Base-by-base conservation (phyloP, 1,284 basidiomycete genomes). In the Moesziomyces parantarcticus region DNA sequence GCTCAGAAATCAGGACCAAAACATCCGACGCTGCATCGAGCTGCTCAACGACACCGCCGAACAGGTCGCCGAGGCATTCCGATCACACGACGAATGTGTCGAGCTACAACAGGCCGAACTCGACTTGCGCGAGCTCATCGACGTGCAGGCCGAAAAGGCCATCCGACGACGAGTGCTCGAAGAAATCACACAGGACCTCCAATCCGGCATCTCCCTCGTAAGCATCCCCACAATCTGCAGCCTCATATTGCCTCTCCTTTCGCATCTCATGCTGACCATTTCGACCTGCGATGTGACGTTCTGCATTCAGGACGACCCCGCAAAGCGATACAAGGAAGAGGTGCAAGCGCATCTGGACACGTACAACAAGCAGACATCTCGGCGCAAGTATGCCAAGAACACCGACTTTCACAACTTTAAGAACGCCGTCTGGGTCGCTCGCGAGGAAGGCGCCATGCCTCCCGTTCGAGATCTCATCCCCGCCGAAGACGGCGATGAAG, bases 371-470 rank as follows among this genome's bases (percentile, higher is more conserved):
- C 74, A 69, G 32, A 80, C 76, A 1, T 48, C 68, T n/a, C 51
- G 79, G 1, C 66, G 76, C 26, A 70, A 69, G 29, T 81, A 81
- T 50, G 61, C 66, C 22, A 54, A 63, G 36, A 61, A 78, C 20
- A 9, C 65, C 3, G 52, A 47, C 45, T 81, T 78, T 25, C 50
- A 75, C 49, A 67, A 79, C 47, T 76, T 81, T 40, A 66, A 70
- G 22, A 72, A 75, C 25, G 47, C 52, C 2, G 40, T 75, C 7
- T 81, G 79, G 79, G 71, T 71, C 3, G 71, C 68, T 7, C 57
- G 47, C 25, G 46, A 70, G 39, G 67, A 75, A 6, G 75, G 78
- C 13, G 61, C 77, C 7, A 80, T 80, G 79, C 79, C 79, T 16
- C 62, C 67, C 1, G 54, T 81, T 1, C 54, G 49, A 14, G 79